Conservation (phyloP, 1,139 yeast species). For the Candida labiduridarum region DNA sequence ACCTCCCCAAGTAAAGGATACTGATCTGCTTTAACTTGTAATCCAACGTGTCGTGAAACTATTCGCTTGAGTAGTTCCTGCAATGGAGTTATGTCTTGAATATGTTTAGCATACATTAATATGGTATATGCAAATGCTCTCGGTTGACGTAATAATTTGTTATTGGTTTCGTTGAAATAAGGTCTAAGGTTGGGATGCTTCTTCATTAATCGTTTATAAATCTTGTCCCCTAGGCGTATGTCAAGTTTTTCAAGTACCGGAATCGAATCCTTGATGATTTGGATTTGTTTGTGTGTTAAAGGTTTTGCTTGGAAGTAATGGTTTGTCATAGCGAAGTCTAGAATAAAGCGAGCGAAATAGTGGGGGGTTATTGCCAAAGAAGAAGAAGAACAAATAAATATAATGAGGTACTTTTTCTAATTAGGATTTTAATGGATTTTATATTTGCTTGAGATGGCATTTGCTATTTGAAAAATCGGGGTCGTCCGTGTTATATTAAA, state of each 20-base stretch:
- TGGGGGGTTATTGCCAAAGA: too few relatives aligned
- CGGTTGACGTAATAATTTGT: slow-evolving; percentile 59
- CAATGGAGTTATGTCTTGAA: slow-evolving; percentile 59
- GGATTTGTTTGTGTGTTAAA: slow-evolving; percentile 32
- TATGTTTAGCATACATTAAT: slow-evolving; percentile 62
- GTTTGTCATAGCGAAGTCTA: too few relatives aligned
- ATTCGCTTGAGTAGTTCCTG: slow-evolving; percentile 59
- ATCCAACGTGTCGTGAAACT: slow-evolving; percentile 66
- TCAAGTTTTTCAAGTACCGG: slow-evolving; percentile 64
- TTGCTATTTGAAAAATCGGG: too few relatives aligned
- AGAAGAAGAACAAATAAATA: too few relatives aligned
- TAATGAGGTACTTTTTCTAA: too few relatives aligned
- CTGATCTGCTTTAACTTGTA: slow-evolving; percentile 62
- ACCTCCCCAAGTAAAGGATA: slow-evolving; percentile 65
- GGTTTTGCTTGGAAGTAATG: slow-evolving; percentile 16
- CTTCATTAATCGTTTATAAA: slow-evolving; percentile 59
- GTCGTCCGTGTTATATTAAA: too few relatives aligned
- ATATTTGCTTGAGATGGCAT: too few relatives aligned
- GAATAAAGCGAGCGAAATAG: too few relatives aligned
- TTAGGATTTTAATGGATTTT: too few relatives aligned
- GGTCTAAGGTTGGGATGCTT: slow-evolving; percentile 57
- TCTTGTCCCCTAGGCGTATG: slow-evolving; percentile 51
- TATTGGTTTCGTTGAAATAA: slow-evolving; percentile 63
- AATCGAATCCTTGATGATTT: slow-evolving; percentile 55
- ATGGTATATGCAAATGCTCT: slow-evolving; percentile 64